Conservation (phyloP, 805 yeast genomes). For the Tetrapisispora nanseiensis region DNA sequence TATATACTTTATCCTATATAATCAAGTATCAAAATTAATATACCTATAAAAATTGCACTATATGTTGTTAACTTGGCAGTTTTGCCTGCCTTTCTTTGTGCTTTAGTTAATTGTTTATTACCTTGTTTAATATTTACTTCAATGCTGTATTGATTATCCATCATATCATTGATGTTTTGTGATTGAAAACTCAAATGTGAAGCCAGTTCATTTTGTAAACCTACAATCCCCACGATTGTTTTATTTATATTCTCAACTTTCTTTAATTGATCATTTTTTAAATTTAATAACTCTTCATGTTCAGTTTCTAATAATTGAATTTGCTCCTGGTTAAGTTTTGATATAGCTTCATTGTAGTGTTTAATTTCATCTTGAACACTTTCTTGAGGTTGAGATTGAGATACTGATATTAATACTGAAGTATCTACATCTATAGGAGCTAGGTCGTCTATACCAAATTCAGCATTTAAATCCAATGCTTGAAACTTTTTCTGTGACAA, state of each 20-base stretch:
- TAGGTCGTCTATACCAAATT: not conserved
- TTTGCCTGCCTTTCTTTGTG: constrained; percentile 54
- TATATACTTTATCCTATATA: constrained; percentile 29
- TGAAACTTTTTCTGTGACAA: constrained; percentile 30
- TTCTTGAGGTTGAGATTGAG: constrained; percentile 18
- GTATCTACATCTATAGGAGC: not conserved
- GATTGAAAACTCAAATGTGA: constrained; percentile 66
- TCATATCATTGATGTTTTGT: constrained; percentile 51
- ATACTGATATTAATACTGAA: constrained; percentile 18
- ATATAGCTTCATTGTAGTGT: constrained; percentile 29
- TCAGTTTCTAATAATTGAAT: constrained; percentile 48
- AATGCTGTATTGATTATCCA: constrained; percentile 59
- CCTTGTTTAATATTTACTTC: constrained; percentile 59
- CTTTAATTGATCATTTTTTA: constrained; percentile 50
- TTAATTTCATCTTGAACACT: constrained; percentile 27
- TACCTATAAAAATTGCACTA: constrained; percentile 45
- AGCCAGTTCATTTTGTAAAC: constrained; percentile 64
- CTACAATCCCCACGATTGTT: constrained; percentile 62
- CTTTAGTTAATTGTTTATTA: constrained; percentile 57
- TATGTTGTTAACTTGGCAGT: constrained; percentile 49
- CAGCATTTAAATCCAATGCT: constrained; percentile 19
- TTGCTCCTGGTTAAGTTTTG: constrained; percentile 40
- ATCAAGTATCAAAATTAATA: constrained; percentile 47
- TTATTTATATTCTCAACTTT: constrained; percentile 52
- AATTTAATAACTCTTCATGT: constrained; percentile 43